Evolutionary conservation across 441 rosid genomes (phyloP).

Genomic region (Pelargonium citronellum): DNA sequence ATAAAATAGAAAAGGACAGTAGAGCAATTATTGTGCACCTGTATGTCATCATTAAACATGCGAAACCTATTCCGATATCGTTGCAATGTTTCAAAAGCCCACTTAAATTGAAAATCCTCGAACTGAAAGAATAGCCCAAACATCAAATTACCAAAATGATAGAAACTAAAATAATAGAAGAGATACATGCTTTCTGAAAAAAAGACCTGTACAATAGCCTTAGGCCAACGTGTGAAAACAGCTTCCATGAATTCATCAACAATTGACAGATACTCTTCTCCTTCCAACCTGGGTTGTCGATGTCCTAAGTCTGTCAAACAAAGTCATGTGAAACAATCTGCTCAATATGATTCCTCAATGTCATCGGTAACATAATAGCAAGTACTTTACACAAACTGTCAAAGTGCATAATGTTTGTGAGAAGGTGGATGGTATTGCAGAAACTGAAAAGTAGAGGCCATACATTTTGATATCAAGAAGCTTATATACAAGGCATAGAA

Average conservation of each 20-base stretch:
- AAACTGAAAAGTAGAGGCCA: background rate
- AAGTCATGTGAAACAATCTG: conserved; percentile 23
- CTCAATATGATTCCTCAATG: conserved; percentile 19
- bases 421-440: background rate
- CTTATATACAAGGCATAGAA: background rate
- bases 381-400: conserved; percentile 14
- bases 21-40: conserved; percentile 41
- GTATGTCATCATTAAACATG: conserved; percentile 98
- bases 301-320: conserved; percentile 72
- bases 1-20: conserved; percentile 20
- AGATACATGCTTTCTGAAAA: conserved; percentile 16
- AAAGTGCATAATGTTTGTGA: conserved; percentile 5
- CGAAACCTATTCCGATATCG: conserved; percentile 81
- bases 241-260: conserved; percentile 99
- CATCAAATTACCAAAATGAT: conserved; percentile 24
- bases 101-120: conserved; percentile 95
- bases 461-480: background rate
- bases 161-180: conserved; percentile 21
- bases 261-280: conserved; percentile 78
- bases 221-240: conserved; percentile 85
- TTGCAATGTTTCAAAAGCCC: conserved; percentile 94
- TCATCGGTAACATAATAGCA: conserved; percentile 11
- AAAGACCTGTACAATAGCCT: conserved; percentile 89
- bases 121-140: conserved; percentile 44
- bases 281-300: conserved; percentile 85